Base-by-base conservation (phyloP, 352 stramenopile species). In the Phytophthora syringae region DNA sequence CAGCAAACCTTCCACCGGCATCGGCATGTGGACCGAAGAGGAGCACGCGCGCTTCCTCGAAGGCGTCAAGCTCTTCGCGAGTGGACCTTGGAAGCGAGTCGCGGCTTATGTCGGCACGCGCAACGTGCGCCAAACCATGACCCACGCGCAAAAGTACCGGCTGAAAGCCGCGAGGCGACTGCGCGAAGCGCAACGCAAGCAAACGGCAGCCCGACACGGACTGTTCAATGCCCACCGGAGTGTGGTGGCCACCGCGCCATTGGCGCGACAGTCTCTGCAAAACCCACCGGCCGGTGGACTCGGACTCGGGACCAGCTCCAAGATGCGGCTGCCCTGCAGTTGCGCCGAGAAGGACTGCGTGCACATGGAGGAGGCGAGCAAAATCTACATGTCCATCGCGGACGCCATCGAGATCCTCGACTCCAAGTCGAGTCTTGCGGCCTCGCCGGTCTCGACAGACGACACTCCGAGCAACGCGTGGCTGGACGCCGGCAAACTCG, bases 121-220 rank as follows among this genome's bases (percentile, higher is more conserved):
- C 53, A 91, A 87, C 9, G 82, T 91, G 66, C 84, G 84, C 12
- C 84, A 93, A 57, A 93, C 84, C 47, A 93, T 93, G 84, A 92
- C 82, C 3, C 83, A 93, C 54, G 83, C 81, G 11, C 83, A 92
- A 63, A 91, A 92, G 69, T 92, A 92, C 63, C 76, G 81, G 0
- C 75, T 89, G 10, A 92, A 92, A 45, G 74, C 79, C 1, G 79
- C 79, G 18, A 76, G 84, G 0, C 80, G 81, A 7, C 70, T 90
- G 50, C 84, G 84, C 9, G 82, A 81, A 18, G 63, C 80, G 7
- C 73, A 81, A 30, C 80, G 74, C 15, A 86, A 83, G 44, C 74
- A 86, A 48, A 72, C 77, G 5, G 72, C 78, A 7, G 74, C 74
- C 20, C 69, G 70, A 3, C 65, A 75, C 42, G 60, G 77, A 15